Evolutionary conservation across 148 eudicot genomes (phyloP).

Genomic region (Cornus florida): DNA sequence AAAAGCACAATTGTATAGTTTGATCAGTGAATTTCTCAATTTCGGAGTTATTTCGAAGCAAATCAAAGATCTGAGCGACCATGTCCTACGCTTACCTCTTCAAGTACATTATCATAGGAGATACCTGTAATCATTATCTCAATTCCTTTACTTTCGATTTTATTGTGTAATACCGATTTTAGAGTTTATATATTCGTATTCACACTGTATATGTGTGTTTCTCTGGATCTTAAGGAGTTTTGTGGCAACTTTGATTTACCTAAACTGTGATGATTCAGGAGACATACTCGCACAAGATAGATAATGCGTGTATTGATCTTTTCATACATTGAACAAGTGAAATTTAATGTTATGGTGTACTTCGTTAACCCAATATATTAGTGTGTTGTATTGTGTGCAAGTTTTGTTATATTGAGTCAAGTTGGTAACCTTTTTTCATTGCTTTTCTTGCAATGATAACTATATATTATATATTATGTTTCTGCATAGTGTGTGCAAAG

Average conservation of each 20-base stretch:
- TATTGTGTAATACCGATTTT: neutral
- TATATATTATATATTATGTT: too few relatives aligned
- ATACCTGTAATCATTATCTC: slow-evolving; percentile 15
- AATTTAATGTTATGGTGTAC: neutral
- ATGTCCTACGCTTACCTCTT: slow-evolving; percentile 33
- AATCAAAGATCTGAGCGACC: neutral
- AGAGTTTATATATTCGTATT: neutral
- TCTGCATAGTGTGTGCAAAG: too few relatives aligned
- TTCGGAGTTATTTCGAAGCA: neutral
- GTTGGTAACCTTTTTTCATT: neutral
- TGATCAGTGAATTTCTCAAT: neutral
- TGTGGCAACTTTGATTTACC: neutral
- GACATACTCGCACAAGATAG: too few relatives aligned
- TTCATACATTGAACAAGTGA: neutral
- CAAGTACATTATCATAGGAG: slow-evolving; percentile 31
- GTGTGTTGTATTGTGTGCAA: neutral
- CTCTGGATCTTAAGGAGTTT: neutral
- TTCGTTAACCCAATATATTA: too few relatives aligned
- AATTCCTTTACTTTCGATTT: neutral
- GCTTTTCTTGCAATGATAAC: neutral
- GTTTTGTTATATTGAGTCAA: neutral
- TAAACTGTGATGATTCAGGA: too few relatives aligned
- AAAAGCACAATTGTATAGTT: too few relatives aligned
- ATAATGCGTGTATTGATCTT: too few relatives aligned
- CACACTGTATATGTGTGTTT: neutral